Percentiles rank a stretch among this genome's conserved stretches.
Evolutionary conservation across 768 basidiomycete genomes (phyloP).

Genomic region (Boletus reticulatus): DNA sequence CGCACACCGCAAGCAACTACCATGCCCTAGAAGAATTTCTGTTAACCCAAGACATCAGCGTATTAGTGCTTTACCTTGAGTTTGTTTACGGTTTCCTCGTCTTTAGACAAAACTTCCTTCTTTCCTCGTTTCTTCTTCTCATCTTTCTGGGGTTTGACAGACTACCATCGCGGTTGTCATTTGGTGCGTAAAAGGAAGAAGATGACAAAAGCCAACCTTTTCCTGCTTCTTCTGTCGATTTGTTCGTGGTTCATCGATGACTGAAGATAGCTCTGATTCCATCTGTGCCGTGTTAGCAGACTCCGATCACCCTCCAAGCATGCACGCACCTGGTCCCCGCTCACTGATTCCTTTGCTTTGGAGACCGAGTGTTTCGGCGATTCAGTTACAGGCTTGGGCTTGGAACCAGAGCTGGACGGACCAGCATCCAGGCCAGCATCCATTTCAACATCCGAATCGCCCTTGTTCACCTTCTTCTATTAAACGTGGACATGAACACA

Average conservation of each 20-base stretch:
- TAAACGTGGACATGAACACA: neutral
- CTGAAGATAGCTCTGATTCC: conserved; percentile 54
- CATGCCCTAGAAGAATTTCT: conserved; percentile 44
- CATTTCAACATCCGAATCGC: conserved; percentile 12
- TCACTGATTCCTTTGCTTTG: conserved; percentile 2
- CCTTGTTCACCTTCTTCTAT: conserved; percentile 1
- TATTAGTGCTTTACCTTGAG: conserved; percentile 54
- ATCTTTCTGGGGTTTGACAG: conserved; percentile 21
- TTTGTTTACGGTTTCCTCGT: conserved; percentile 72
- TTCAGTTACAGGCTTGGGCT: neutral
- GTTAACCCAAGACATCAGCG: neutral
- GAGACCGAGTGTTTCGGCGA: conserved; percentile 1
- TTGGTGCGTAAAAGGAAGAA: neutral
- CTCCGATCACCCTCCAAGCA: conserved; percentile 20
- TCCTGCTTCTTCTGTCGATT: conserved; percentile 44
- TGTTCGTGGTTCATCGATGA: conserved; percentile 55
- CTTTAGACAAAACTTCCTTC: conserved; percentile 42
- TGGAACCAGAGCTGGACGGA: conserved; percentile 11
- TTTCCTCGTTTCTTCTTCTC: conserved; percentile 30
- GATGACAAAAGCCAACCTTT: conserved; percentile 24
- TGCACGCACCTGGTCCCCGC: conserved; percentile 22
- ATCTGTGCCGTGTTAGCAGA: conserved; percentile 11
- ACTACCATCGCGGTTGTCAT: conserved; percentile 12
- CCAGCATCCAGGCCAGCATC: conserved; percentile 1
- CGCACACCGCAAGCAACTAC: conserved; percentile 75